A percentile compares a stretch with the other conserved stretches of the same genome.
These are phyloP conservation scores for Populus hybrid DNA, from an alignment of 441 rosid species.

Conservation along the genomic window DNA sequence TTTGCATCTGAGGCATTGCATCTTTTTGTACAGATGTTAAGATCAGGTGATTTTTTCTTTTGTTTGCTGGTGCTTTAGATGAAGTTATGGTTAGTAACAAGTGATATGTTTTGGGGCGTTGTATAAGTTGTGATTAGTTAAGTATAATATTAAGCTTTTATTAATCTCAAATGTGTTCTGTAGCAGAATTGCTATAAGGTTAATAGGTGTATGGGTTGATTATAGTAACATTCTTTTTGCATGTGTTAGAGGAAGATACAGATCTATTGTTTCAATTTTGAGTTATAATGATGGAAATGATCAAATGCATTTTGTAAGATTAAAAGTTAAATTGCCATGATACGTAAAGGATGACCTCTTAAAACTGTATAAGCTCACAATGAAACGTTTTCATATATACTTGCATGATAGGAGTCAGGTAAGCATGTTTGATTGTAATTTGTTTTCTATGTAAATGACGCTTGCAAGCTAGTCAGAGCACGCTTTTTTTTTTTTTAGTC, in stretches of 20 bases:
- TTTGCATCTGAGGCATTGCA: constrained; percentile 49
- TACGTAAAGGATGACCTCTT: neutral
- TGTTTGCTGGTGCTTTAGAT: neutral
- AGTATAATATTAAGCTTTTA: neutral
- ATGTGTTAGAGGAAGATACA: neutral
- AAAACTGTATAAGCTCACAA: neutral
- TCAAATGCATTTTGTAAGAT: neutral
- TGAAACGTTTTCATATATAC: neutral
- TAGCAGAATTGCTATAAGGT: neutral
- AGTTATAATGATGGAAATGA: neutral
- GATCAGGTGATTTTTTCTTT: constrained; percentile 46
- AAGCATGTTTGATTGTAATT: too few relatives aligned
- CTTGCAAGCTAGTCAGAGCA: neutral
- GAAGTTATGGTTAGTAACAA: neutral
- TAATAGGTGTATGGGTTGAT: neutral
- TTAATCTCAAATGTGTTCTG: neutral
- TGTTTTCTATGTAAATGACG: too few relatives aligned
- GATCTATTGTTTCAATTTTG: neutral
- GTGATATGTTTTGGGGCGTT: neutral
- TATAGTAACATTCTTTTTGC: neutral
- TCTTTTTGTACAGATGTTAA: constrained; percentile 57
- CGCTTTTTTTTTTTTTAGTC: neutral
- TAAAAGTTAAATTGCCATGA: neutral
- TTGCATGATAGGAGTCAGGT: too few relatives aligned
- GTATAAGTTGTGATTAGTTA: neutral